Evolutionary conservation across 2,329 filamentous ascomycete species (phyloP).

Genomic region (Epichloe glyceriae): DNA sequence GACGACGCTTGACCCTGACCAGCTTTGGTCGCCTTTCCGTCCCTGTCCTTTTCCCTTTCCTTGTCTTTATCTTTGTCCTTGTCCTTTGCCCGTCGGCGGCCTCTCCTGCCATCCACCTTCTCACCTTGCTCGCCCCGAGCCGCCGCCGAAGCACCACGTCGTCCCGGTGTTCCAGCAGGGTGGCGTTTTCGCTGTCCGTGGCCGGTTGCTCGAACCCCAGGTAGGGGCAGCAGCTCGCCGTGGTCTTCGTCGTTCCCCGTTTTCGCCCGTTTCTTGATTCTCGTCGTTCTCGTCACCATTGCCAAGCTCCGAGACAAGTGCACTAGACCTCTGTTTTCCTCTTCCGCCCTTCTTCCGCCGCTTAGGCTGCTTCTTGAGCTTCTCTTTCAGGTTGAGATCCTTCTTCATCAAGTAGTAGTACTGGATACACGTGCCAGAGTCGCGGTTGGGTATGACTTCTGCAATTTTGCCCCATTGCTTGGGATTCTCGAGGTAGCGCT

Average conservation of each 20-base stretch:
- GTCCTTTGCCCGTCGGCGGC: slow-evolving; percentile 27
- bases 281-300: slow-evolving; percentile 46
- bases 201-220: slow-evolving; percentile 49
- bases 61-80: slow-evolving; percentile 18
- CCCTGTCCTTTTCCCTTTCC: slow-evolving; percentile 19
- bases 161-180: slow-evolving; percentile 43
- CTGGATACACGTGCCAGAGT: slow-evolving; percentile 70
- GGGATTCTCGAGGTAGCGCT: slow-evolving; percentile 59
- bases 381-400: slow-evolving; percentile 63
- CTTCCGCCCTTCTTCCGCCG: slow-evolving; percentile 42
- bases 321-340: slow-evolving; percentile 47
- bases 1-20: slow-evolving; percentile 29
- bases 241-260: slow-evolving; percentile 47
- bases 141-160: slow-evolving; percentile 28
- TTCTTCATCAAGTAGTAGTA: slow-evolving; percentile 78
- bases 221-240: slow-evolving; percentile 56
- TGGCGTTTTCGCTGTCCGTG: slow-evolving; percentile 47
- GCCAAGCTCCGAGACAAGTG: slow-evolving; percentile 53
- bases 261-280: slow-evolving; percentile 42
- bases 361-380: slow-evolving; percentile 51
- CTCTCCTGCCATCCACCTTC: slow-evolving; percentile 29
- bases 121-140: slow-evolving; percentile 32
- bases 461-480: slow-evolving; percentile 78
- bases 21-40: slow-evolving; percentile 25
- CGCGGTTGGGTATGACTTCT: slow-evolving; percentile 50